Evolutionary conservation across 2,329 filamentous ascomycete genomes (phyloP).

Genomic region (Sordariomycetes sp.): DNA sequence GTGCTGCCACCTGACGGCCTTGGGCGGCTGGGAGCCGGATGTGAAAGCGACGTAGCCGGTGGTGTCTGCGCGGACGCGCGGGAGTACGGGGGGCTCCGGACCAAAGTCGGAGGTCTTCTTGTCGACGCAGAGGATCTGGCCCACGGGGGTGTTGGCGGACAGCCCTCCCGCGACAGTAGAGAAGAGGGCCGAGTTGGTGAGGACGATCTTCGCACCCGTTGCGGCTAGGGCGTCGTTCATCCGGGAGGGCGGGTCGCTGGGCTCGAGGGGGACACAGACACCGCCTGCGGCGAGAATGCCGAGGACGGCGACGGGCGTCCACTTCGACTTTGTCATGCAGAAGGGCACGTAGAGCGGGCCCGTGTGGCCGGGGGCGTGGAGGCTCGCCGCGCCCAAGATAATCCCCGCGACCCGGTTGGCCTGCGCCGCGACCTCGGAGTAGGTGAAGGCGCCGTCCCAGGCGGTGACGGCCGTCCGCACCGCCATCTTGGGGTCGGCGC

Average conservation of each 20-base stretch:
- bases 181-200: neutral
- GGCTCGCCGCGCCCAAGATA: too few relatives aligned
- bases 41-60: constrained; percentile 49
- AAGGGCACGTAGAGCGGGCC: neutral
- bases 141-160: neutral
- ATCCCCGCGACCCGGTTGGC: neutral
- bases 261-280: neutral
- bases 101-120: neutral
- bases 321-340: neutral
- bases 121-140: neutral
- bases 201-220: neutral
- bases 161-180: neutral
- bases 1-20: constrained; percentile 46
- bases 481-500: neutral
- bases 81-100: neutral
- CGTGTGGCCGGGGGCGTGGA: too few relatives aligned
- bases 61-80: neutral
- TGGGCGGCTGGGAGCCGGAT: constrained; percentile 52
- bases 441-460: neutral
- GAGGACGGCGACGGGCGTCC: neutral
- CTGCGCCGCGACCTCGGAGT: neutral
- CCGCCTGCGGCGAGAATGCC: neutral
- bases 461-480: neutral
- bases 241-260: neutral
- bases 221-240: neutral